Base-by-base conservation (phyloP, 2,329 filamentous ascomycete species). In the Trichoderma polysporum region DNA sequence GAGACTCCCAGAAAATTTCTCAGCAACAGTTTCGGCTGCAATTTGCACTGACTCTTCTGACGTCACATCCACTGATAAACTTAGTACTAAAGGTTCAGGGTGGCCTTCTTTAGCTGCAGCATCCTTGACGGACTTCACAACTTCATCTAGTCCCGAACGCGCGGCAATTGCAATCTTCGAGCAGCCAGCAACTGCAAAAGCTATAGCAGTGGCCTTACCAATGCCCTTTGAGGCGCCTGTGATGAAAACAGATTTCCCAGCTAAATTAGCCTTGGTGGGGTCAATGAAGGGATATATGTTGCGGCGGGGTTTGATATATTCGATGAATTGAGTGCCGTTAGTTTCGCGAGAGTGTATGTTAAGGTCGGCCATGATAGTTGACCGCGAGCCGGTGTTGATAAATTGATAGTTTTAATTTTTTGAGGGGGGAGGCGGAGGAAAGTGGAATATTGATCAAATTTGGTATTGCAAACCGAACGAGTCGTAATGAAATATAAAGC, bases 221-320 rank as follows among this genome's bases (percentile, higher is more conserved):
- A 88, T 81, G 3, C 86, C 85, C 45, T 81, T 83, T 2, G 82
- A 84, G 0, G 82, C 85, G 9, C 86, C 87, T 0, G 82, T 86
- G 59, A 89, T 82, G 66, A 90, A 79, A 53, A 82, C 74, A 8
- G 74, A 73, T 60, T 78, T 79, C 6, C 76, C 76, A 4, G 72
- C 60, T 33, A 83, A 79, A 68, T 82, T 70, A 39, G 74, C 72
- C 31, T 79, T 77, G 19, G 72, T 53, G 9, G 63, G 63, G 17
- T 37, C 75, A 72, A 89, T 87, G 67, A 76, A 78, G 0, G 81
- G 78, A 72, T 89, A 89, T 2, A 84, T 87, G 70, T 86, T 81
- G 62, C 77, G 45, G 13, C 31, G 19, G n/a, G 45, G 45, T 17
- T 4, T 29, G 31, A 61, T 31, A 27, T 61, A 61, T 39, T 50